Conservation (phyloP, 306 rosid genomes). For the Fagus sylvatica region DNA sequence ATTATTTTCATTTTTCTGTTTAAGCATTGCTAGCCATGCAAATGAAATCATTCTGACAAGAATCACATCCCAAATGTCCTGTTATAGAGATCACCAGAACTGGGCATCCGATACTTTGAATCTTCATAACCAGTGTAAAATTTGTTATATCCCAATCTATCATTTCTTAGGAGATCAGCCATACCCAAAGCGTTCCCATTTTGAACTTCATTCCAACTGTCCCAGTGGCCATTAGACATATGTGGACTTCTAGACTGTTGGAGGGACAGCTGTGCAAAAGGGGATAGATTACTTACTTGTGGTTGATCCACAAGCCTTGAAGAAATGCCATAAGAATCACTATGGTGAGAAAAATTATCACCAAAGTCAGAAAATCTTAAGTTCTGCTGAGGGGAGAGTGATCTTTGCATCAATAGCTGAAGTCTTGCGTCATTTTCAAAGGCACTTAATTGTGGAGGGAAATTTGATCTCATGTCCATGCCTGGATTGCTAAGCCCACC, state of each 20-base stretch:
- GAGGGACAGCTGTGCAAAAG: conserved; percentile 69
- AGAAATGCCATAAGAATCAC: conserved; percentile 73
- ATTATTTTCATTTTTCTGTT: conserved; percentile 28
- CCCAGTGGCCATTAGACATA: conserved; percentile 78
- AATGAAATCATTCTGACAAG: conserved; percentile 22
- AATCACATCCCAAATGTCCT: conserved; percentile 82
- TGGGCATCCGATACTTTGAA: conserved; percentile 76
- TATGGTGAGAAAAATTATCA: conserved; percentile 57
- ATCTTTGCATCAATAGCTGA: conserved; percentile 81
- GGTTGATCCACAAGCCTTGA: conserved; percentile 74
- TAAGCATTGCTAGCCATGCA: conserved; percentile 32
- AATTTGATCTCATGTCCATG: conserved; percentile 65
- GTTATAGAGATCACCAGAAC: conserved; percentile 72
- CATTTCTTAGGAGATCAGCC: conserved; percentile 79
- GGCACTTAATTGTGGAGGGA: conserved; percentile 50
- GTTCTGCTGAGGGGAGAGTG: conserved; percentile 72
- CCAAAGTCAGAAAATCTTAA: conserved; percentile 58
- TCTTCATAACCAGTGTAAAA: conserved; percentile 77
- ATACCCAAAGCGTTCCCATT: conserved; percentile 54
- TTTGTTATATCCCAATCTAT: conserved; percentile 71
- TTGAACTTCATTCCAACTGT: conserved; percentile 77
- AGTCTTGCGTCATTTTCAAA: conserved; percentile 76
- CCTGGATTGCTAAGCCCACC: conserved; percentile 56
- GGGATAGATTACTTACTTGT: conserved; percentile 58
- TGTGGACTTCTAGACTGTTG: conserved; percentile 71